A percentile compares a stretch with the other conserved stretches of the same genome.
phyloP scores from a whole-genome alignment of 768 basidiomycete species.

The Exidia glandulosa region DNA sequence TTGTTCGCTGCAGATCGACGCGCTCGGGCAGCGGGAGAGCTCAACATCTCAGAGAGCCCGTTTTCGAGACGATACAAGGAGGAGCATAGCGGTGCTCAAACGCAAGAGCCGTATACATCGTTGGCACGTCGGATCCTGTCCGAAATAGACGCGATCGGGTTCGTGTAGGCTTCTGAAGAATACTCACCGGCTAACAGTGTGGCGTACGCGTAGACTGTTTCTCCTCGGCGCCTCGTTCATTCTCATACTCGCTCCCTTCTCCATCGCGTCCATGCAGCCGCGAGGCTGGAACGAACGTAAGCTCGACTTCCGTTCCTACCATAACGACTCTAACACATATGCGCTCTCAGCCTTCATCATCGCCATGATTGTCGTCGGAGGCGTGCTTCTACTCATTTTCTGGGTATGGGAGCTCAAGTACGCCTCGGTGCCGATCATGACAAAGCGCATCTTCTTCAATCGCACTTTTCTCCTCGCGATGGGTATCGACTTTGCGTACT shows the following conservation, averaged over 20 bases:
- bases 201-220: slow-evolving; percentile 8
- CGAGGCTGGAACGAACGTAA: slow-evolving; percentile 17
- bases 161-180: neutral
- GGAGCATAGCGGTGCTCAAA: neutral
- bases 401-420: slow-evolving; percentile 21
- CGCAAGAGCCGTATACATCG: neutral
- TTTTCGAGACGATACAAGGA: neutral
- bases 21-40: neutral
- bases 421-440: slow-evolving; percentile 24
- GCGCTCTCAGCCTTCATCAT: slow-evolving; percentile 21
- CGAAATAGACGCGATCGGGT: slow-evolving; percentile 18
- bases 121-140: slow-evolving; percentile 7
- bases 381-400: slow-evolving; percentile 18
- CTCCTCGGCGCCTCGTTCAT: slow-evolving; percentile 20
- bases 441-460: slow-evolving; percentile 23
- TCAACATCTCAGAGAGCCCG: neutral
- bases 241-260: slow-evolving; percentile 21
- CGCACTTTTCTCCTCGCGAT: slow-evolving; percentile 20
- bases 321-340: too few relatives aligned
- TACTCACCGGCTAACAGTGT: neutral
- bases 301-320: too few relatives aligned
- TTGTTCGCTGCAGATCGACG: neutral
- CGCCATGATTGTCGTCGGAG: slow-evolving; percentile 22
- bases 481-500: slow-evolving; percentile 4
- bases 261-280: slow-evolving; percentile 14